phyloP scores from a whole-genome alignment of 768 basidiomycete genomes.

The Podaxis pistillaris region DNA sequence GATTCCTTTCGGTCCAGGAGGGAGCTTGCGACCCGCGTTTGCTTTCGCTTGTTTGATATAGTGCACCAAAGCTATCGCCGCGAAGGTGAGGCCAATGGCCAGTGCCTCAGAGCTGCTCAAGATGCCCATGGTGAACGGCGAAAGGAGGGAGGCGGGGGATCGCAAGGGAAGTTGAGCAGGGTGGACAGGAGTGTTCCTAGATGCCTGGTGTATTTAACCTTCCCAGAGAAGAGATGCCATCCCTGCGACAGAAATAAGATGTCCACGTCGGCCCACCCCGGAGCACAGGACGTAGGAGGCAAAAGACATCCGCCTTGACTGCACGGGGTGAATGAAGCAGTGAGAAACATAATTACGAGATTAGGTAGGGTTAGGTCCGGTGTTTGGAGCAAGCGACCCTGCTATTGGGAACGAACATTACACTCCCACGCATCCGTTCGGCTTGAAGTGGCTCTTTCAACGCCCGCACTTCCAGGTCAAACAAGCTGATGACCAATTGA shows the following conservation, averaged over 20 bases:
- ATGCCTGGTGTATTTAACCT: constrained; percentile 11
- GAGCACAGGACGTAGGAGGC: background rate
- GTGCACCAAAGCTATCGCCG: background rate
- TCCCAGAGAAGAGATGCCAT: background rate
- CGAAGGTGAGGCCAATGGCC: constrained; percentile 10
- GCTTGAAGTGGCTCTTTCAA: background rate
- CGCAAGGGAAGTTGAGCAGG: background rate
- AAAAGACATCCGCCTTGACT: background rate
- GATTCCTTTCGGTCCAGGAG: constrained; percentile 29
- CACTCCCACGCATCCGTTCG: background rate
- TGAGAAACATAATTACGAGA: background rate
- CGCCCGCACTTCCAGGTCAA: background rate
- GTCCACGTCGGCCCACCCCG: background rate
- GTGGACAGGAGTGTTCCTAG: background rate
- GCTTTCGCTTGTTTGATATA: constrained; percentile 8
- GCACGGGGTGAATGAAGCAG: background rate
- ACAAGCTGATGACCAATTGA: too few species aligned
- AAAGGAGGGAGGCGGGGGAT: background rate
- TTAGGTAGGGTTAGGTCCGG: background rate
- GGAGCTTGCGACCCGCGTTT: constrained; percentile 17
- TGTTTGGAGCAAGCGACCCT: background rate
- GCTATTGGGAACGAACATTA: background rate
- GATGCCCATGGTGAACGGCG: background rate
- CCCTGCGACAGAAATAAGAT: background rate
- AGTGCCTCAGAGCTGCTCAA: background rate